Conservation (phyloP, 2,329 filamentous ascomycete genomes). For the Colletotrichum lindemuthianum region DNA sequence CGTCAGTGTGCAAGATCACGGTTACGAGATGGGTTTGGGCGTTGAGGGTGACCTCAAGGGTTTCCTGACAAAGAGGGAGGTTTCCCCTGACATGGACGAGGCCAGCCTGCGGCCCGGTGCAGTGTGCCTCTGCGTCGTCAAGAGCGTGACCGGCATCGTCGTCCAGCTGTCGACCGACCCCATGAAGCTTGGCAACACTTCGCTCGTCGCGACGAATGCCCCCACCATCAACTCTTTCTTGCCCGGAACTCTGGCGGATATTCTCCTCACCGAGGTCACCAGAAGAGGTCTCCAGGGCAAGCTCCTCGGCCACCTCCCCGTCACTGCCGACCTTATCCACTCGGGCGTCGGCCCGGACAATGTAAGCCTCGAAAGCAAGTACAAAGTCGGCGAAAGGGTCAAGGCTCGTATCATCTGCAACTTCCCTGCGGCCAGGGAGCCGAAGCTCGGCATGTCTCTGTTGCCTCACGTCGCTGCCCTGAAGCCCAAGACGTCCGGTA, state of each 20-base stretch:
- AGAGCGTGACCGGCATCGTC: conserved; percentile 81
- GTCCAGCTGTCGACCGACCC: conserved; percentile 84
- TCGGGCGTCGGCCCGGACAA: conserved; percentile 79
- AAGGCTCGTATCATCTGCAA: conserved; percentile 90
- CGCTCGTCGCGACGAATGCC: conserved; percentile 76
- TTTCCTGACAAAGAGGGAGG: conserved; percentile 86
- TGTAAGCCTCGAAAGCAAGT: conserved; percentile 78
- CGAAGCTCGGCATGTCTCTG: conserved; percentile 88
- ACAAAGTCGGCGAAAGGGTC: conserved; percentile 84
- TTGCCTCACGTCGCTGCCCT: conserved; percentile 84
- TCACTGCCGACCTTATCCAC: conserved; percentile 90
- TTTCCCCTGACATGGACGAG: conserved; percentile 73
- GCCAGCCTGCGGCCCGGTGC: conserved; percentile 81
- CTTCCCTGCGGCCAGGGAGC: conserved; percentile 80
- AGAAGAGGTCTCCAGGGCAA: conserved; percentile 85
- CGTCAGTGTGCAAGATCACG: conserved; percentile 93
- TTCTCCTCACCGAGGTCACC: conserved; percentile 81
- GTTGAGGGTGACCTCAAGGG: conserved; percentile 74
- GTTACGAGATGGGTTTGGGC: conserved; percentile 91
- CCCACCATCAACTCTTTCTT: conserved; percentile 91
- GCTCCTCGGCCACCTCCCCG: conserved; percentile 89
- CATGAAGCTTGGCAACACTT: conserved; percentile 73
- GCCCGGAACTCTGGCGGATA: conserved; percentile 88
- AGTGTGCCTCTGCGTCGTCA: conserved; percentile 85
- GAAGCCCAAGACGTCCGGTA: conserved; percentile 54